These are phyloP conservation scores for Neurospora sp. DNA, from an alignment of 495 filamentous ascomycete genomes.

Conservation along the genomic window DNA sequence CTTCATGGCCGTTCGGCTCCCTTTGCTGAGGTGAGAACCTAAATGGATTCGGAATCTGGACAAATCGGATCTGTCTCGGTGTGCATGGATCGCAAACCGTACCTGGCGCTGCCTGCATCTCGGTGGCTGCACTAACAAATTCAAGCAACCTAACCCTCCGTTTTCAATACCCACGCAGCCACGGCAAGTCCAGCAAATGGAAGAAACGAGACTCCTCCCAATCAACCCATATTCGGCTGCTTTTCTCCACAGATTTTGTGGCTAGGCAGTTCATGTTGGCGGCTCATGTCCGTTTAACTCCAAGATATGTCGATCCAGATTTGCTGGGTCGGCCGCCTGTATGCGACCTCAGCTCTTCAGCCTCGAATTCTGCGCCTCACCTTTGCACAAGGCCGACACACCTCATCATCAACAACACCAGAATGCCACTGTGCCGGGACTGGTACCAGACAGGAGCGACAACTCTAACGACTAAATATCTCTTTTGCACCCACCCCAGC, in stretches of 20 bases:
- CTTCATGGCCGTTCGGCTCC: not conserved
- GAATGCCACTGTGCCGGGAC: not conserved
- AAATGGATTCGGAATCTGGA: not conserved
- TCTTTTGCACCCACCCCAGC: not conserved
- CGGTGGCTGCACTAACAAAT: not conserved
- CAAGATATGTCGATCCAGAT: not conserved
- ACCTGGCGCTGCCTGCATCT: not conserved
- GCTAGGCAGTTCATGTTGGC: not conserved
- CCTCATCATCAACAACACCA: not conserved
- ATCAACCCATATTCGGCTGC: not conserved
- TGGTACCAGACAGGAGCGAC: not conserved
- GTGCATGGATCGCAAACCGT: not conserved
- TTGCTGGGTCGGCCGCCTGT: not conserved
- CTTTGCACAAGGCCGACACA: not conserved
- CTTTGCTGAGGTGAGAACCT: not conserved
- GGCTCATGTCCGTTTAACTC: not conserved
- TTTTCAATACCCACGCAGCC: not conserved
- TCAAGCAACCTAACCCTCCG: not conserved
- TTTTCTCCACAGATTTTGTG: not conserved
- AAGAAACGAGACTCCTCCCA: not conserved
- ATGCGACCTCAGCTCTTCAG: not conserved
- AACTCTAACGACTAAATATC: not conserved
- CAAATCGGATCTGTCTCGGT: not conserved
- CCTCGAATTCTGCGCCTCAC: not conserved
- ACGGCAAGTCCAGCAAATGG: not conserved